A percentile compares a stretch with the other conserved stretches of the same genome.
These are phyloP conservation scores for Orobanche coerulescens DNA, from an alignment of 257 asterid species.

Conservation along the genomic window DNA sequence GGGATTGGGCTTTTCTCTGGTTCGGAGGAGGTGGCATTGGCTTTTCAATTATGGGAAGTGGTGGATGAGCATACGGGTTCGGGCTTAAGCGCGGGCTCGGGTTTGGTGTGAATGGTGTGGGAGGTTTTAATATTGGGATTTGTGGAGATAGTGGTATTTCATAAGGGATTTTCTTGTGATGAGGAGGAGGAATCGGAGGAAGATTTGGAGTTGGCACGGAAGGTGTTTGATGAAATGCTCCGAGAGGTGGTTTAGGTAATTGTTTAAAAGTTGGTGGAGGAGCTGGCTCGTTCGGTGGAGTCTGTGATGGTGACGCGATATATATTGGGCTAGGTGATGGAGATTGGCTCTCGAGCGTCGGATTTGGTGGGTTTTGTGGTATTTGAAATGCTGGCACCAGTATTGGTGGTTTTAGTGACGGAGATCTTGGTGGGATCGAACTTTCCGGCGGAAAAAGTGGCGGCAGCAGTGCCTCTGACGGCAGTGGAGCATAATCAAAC, in stretches of 20 bases:
- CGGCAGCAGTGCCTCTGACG: not conserved
- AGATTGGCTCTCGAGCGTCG: constrained; percentile 5
- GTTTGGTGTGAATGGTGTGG: not conserved
- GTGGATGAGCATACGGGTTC: too few relatives aligned
- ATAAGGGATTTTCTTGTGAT: too few relatives aligned
- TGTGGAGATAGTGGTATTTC: too few relatives aligned
- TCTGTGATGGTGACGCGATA: constrained; percentile 3
- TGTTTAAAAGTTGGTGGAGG: constrained; percentile 5
- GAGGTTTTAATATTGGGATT: not conserved
- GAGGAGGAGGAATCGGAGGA: too few relatives aligned
- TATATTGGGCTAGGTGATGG: constrained; percentile 16
- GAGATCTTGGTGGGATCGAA: constrained; percentile 13
- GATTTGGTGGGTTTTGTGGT: constrained; percentile 8
- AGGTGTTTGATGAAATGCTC: constrained; percentile 7
- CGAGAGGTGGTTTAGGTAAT: not conserved
- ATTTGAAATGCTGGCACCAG: not conserved
- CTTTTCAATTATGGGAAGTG: too few relatives aligned
- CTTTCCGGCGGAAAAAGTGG: constrained; percentile 19
- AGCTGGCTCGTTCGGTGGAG: not conserved
- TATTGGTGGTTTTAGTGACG: constrained; percentile 4
- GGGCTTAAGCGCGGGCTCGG: not conserved
- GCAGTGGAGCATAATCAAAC: not conserved
- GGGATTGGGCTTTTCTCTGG: constrained; percentile 18
- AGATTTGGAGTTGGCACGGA: too few relatives aligned
- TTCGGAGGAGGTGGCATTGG: constrained; percentile 24